Base-by-base conservation (phyloP, 495 filamentous ascomycete species). In the Aspergillus nidulans region DNA sequence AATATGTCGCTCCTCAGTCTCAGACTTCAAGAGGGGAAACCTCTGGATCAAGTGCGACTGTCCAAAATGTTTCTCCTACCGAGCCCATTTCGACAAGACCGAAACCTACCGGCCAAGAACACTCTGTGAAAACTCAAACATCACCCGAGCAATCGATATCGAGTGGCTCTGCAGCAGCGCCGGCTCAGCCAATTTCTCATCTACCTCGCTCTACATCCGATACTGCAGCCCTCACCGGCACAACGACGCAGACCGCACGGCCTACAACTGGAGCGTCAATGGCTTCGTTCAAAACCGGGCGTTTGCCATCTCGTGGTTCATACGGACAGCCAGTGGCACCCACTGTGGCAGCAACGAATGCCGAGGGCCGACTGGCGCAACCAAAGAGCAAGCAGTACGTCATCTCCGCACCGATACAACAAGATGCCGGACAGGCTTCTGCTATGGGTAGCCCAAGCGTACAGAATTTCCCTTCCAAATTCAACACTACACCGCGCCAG, bases 1-100 rank as follows among this genome's bases (percentile, higher is more conserved):
- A 99, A 73, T 99, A 99, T 75, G 95, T 99, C 47, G 87, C 90
- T 38, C 95, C 94, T 34, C 84, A 85, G 26, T 94, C 89, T 16
- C 84, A 90, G 58, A 97, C 94, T 4, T 68, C 74, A 3, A 71
- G 88, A 61, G 87, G 85, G 45, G 86, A 89, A 57, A 54, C 70
- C 8, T 57, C 68, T 45, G 42, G 55, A 21, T 48, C 45, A 30
- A 57, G 58, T 9, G 54, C 61, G 5, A 42, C 49, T 42, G 19
- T 46, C 12, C 49, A 63, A 7, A 58, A 40, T 41, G 32, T 56
- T 15, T 41, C 63, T 36, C 43, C 58, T 54, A 16, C 52, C 47
- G 26, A 60, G 49, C 42, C 59, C 58, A 18, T 60, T 39, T 53
- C 58, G 34, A 44, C 62, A 57, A 43, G 64, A n/a, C 20, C 55